Conservation (phyloP, 805 yeast species). For the Saccharomyces paradoxus region DNA sequence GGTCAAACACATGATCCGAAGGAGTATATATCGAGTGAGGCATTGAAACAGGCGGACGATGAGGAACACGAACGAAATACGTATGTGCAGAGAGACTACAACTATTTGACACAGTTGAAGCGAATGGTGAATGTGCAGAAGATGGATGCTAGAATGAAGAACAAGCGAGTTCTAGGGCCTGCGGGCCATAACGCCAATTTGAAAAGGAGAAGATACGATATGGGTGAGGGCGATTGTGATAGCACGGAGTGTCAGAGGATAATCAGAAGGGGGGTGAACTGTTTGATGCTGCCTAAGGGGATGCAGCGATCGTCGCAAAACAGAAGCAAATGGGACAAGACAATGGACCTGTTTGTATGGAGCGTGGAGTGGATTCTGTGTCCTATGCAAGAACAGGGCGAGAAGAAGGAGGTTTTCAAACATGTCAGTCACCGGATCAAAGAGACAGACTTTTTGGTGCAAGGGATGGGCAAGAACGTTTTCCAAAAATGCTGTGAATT, state of each 20-base stretch:
- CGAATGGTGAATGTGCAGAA: conserved; percentile 54
- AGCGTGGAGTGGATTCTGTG: conserved; percentile 64
- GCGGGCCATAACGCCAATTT: conserved; percentile 18
- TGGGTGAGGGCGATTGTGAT: conserved; percentile 9
- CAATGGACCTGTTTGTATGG: conserved; percentile 59
- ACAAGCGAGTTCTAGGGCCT: conserved; percentile 35
- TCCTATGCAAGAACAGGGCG: conserved; percentile 9
- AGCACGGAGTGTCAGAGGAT: conserved; percentile 18
- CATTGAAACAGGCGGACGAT: conserved; percentile 33
- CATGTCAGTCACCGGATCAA: conserved; percentile 33
- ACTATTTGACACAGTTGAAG: conserved; percentile 54
- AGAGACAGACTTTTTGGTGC: conserved; percentile 26
- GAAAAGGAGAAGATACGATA: conserved; percentile 11
- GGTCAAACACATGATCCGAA: conserved; percentile 56
- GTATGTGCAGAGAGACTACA: conserved; percentile 72
- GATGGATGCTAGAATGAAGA: conserved; percentile 39
- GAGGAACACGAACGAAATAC: conserved; percentile 33
- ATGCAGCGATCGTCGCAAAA: conserved; percentile 62
- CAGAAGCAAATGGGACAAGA: conserved; percentile 63
- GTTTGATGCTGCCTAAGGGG: conserved; percentile 57
- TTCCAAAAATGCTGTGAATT: conserved; percentile 22
- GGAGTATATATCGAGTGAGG: conserved; percentile 42
- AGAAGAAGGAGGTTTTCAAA: conserved; percentile 21
- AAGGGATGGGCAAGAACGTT: conserved; percentile 27
- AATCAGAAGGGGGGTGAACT: conserved; percentile 57